phyloP scores from a whole-genome alignment of 2,329 filamentous ascomycete genomes.

The Alternaria postmessia region DNA sequence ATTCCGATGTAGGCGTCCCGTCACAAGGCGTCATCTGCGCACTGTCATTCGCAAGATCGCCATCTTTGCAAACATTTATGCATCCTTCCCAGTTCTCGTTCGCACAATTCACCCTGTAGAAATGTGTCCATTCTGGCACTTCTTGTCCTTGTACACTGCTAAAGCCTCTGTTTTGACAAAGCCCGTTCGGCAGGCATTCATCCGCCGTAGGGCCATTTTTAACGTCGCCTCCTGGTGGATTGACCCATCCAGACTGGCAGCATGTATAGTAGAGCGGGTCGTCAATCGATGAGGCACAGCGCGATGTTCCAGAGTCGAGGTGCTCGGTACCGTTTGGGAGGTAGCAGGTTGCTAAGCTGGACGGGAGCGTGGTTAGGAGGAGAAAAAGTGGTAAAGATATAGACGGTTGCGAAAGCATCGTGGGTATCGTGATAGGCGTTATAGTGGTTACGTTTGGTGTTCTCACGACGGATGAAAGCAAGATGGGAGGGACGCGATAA shows the following conservation, averaged over 20 bases:
- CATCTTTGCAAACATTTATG: constrained; percentile 19
- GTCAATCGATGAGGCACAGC: constrained; percentile 9
- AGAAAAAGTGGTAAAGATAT: neutral
- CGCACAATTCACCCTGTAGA: constrained; percentile 19
- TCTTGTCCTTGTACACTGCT: neutral
- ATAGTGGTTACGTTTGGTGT: neutral
- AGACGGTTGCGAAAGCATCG: neutral
- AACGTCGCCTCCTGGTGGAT: constrained; percentile 12
- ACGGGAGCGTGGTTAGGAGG: neutral
- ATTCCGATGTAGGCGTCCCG: constrained; percentile 11
- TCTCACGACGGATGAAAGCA: neutral
- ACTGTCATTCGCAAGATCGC: constrained; percentile 1
- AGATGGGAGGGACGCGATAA: neutral
- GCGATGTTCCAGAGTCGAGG: neutral
- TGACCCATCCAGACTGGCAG: constrained; percentile 16
- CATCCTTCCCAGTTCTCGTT: constrained; percentile 16
- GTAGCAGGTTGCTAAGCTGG: constrained; percentile 6
- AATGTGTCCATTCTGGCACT: constrained; percentile 8
- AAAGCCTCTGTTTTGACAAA: constrained; percentile 20
- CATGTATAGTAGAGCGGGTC: constrained; percentile 15
- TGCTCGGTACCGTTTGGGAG: constrained; percentile 12
- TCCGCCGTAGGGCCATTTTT: constrained; percentile 14
- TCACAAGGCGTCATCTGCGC: constrained; percentile 23
- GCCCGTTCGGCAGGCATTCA: constrained; percentile 24
- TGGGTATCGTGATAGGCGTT: neutral